Evolutionary conservation across 2,329 filamentous ascomycete species (phyloP), one percentile per base, ranked within the genome.

Genomic region (Ophiosphaerella korrae): DNA sequence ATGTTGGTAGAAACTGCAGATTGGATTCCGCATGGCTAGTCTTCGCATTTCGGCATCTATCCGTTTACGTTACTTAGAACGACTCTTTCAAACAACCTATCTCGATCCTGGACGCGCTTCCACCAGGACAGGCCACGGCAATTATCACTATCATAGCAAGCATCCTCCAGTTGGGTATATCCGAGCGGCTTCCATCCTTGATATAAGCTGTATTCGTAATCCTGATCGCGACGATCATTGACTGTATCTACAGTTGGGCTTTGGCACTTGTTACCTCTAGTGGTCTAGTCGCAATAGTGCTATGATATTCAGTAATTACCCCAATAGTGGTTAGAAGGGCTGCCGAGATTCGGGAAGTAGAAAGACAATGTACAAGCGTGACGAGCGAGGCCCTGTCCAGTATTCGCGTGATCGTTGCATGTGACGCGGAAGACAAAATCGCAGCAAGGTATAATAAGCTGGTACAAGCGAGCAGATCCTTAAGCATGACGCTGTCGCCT

Each of bases 131-230:
- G 42, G 62, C 63, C 21, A 57, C 63, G 3, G 66, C 58, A 11
- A 63, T 66, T 16, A 65, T 69, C 7, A 71, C 67, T 1, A 60
- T 63, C 31, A 62, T 60, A 21, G 57, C 61, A 8, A 70, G 66
- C 32, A 49, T 53, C 11, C 42, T 70, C 14, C 67, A 70, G 43
- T 38, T 63, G 18, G 67, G 64, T 5, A 68, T 70, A 14, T 70
- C 66, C 2, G 63, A 68, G 38, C 53, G 65, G 34, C 50, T 70
- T 11, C 58, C 57, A 12, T 59, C 64, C 4, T 45, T 68, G 12
- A 53, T 70, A 3, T 64, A 70, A 44, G 53, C 56, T 14, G 40
- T 59, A 12, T 48, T 63, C n/a, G 57, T 69, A 1, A 57, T 66
- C 4, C 23, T 55, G 26, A 57, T 57, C 4, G 58, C 62, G 1